phyloP scores from a whole-genome alignment of 2,329 filamentous ascomycete species.

The Arthrobotrys sinensis region DNA sequence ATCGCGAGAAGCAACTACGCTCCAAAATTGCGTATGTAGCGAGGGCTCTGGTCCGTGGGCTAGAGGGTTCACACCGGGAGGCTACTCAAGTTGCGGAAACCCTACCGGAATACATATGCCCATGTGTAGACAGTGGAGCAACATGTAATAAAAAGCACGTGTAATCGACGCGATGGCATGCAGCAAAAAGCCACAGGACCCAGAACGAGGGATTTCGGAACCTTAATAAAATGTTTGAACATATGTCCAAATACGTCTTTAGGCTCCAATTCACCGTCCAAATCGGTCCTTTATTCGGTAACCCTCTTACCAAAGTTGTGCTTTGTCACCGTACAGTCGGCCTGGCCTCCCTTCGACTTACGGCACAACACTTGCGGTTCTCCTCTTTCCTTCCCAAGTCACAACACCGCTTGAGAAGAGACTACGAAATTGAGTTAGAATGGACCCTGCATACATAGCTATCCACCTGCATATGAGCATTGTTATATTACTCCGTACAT shows the following conservation, averaged over 20 bases:
- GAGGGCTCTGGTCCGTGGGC: slow-evolving; percentile 21
- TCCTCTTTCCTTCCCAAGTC: slow-evolving; percentile 30
- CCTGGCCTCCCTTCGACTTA: slow-evolving; percentile 4
- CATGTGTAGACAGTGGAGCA: slow-evolving; percentile 6
- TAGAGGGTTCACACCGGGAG: slow-evolving; percentile 19
- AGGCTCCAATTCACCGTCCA: slow-evolving; percentile 21
- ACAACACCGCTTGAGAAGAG: slow-evolving; percentile 13
- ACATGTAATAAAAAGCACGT: slow-evolving; percentile 17
- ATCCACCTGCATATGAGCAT: slow-evolving; percentile 4
- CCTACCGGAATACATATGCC: neutral
- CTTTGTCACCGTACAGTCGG: neutral
- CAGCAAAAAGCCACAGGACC: slow-evolving; percentile 25
- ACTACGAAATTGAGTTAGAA: slow-evolving; percentile 20
- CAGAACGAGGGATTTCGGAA: slow-evolving; percentile 21
- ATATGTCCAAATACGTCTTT: neutral
- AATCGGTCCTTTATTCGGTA: slow-evolving; percentile 24
- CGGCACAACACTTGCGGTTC: slow-evolving; percentile 21
- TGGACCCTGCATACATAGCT: slow-evolving; percentile 13
- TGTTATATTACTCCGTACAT: slow-evolving; percentile 6
- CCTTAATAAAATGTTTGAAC: slow-evolving; percentile 21
- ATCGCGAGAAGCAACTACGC: slow-evolving; percentile 16
- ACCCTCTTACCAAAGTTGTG: neutral
- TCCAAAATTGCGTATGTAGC: slow-evolving; percentile 1
- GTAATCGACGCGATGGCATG: slow-evolving; percentile 6
- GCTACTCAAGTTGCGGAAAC: neutral